Evolutionary conservation across 2,329 filamentous ascomycete species (phyloP), one percentile per base, ranked within the genome.

Genomic region (Exophiala bonariae): DNA sequence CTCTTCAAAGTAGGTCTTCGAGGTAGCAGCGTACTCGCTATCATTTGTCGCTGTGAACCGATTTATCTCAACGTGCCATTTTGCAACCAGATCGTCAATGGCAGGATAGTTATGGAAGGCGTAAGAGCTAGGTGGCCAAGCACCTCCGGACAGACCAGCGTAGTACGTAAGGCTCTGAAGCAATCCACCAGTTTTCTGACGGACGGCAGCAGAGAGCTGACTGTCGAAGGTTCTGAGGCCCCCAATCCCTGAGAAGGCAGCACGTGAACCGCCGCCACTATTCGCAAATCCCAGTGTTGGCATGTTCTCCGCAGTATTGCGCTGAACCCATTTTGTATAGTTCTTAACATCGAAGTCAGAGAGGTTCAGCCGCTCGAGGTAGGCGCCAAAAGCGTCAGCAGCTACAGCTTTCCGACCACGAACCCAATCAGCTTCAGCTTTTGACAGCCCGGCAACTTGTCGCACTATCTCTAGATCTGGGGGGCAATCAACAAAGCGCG

Each of bases 21-120:
- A 66, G 14, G 63, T 61, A 3, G 54, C 60, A 11, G 62, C 54
- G 16, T 57, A 49, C 3, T 23, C 31, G 10, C 59, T 62, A 13
- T 67, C 60, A 28, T 62, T 59, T 2, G 76, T 57, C 23, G 62
- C 61, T 5, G 64, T 66, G 6, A 44, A 32, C 8, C 44, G 40
- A 18, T 48, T 36, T 9, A 52, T 52, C n/a, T 41, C 44, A 14
- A 36, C 18, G 31, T 47, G 45, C 49, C 39, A 47, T 28, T 39
- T 18, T 8, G 44, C 40, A 3, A 74, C 63, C 17, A 73, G 66
- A 53, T 67, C 64, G 39, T 79, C 67, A 3, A 90, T 77, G 0
- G 83, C 81, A 11, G 83, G 85, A 63, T 89, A 95, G 71, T 95
- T 95, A 64, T 84, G 82, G 58, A 81, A 73, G 48, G 81, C 90